Evolutionary conservation across 2,329 filamentous ascomycete species (phyloP), one percentile per base, ranked within the genome.

Genomic region (Phialemoniopsis sp.): DNA sequence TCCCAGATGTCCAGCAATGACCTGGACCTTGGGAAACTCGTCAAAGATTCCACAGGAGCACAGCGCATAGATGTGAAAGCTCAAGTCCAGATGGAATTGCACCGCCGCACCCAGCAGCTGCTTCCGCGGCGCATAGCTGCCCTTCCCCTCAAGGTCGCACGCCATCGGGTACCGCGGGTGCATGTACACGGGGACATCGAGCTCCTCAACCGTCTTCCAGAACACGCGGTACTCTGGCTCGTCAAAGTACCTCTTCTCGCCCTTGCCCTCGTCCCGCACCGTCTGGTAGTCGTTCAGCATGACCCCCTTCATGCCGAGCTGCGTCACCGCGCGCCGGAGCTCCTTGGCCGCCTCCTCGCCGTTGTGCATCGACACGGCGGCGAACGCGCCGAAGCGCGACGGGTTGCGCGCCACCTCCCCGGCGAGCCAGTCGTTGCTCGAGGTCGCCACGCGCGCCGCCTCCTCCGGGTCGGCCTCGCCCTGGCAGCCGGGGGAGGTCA

Each of bases 1-100:
- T 8, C 67, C 67, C 9, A 71, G 44, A 50, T 70, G 64, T 3
- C 67, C 66, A 10, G 55, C 59, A 3, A 70, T 58, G 18, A 70
- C 51, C 47, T 70, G 62, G 16, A 68, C 53, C 4, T 50, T 47
- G 0, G 67, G 66, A 38, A 56, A 68, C 13, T 56, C 49, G 49
- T 70, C 66, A 36, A 71, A 62, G 1, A 69, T 51, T 1, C 67
- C 66, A 13, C 59, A 60, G 3, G 64, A 67, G 40, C 57, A 62
- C n/a, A 70, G 44, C 0, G 64, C 64, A 45, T 68, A 68, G n/a
- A 71, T 36, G 45, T 71, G 67, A 51, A 63, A 66, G 45, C 60
- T 66, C 29, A 70, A 43, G 44, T 69, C 66, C 13, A 69, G 46
- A 44, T 68, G 65, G 42, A 64, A 64, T 42, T 60, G 56, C 21